Conservation (phyloP, 208 protist species). For the Histomonas meleagridis region DNA sequence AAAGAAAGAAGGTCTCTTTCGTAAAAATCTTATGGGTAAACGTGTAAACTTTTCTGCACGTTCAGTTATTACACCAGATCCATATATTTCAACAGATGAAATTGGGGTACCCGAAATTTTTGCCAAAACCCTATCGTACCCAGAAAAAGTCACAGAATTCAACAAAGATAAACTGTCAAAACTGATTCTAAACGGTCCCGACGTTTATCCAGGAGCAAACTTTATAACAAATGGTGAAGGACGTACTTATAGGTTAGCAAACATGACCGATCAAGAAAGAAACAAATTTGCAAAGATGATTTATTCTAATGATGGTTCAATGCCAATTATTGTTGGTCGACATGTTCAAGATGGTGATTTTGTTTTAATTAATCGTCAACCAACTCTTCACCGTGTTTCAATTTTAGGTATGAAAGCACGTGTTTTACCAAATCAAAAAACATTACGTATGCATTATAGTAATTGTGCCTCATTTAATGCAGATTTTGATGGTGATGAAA, state of each 20-base stretch:
- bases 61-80: constrained; percentile 96
- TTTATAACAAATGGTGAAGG: constrained; percentile 64
- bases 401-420: constrained; percentile 85
- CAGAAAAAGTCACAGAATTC: constrained; percentile 32
- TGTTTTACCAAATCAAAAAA: constrained; percentile 47
- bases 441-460: constrained; percentile 89
- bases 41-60: constrained; percentile 85
- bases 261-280: background rate
- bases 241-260: background rate
- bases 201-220: constrained; percentile 89
- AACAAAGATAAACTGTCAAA: constrained; percentile 63
- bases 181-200: constrained; percentile 86
- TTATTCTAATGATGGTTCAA: background rate
- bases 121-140: constrained; percentile 48
- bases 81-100: constrained; percentile 75
- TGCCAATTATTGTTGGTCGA: constrained; percentile 63
- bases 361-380: constrained; percentile 97
- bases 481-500: constrained; percentile 99
- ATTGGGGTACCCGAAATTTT: constrained; percentile 60
- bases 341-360: constrained; percentile 89
- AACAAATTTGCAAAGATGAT: background rate
- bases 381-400: constrained; percentile 94
- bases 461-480: constrained; percentile 99
- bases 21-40: constrained; percentile 99
- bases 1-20: constrained; percentile 97